Percentiles rank a stretch among this genome's conserved stretches.
phyloP scores from a whole-genome alignment of 345 rosid species.

The Bruguiera gymnorhiza region DNA sequence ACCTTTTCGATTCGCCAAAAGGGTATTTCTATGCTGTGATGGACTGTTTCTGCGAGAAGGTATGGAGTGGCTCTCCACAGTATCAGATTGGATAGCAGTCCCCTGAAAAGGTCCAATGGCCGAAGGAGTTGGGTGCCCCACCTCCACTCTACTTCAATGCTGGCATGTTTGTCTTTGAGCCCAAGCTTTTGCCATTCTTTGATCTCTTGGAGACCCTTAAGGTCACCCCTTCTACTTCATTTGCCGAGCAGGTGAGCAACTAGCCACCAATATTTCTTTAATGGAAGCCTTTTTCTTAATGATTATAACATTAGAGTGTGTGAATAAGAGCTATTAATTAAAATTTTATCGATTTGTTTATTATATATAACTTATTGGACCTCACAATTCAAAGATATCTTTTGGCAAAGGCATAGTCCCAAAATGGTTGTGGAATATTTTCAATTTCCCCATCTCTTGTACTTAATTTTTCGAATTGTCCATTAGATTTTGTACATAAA shows the following conservation, averaged over 20 bases:
- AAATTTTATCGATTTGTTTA: too few species aligned
- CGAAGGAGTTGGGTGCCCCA: conserved; percentile 54
- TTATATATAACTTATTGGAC: too few species aligned
- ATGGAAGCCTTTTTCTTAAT: too few species aligned
- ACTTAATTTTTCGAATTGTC: not conserved
- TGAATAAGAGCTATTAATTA: too few species aligned
- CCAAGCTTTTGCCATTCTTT: conserved; percentile 44
- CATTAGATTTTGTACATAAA: not conserved
- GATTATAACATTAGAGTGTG: too few species aligned
- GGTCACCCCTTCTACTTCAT: conserved; percentile 58
- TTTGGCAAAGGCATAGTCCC: too few species aligned
- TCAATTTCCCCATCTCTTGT: not conserved
- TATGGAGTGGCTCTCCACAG: conserved; percentile 62
- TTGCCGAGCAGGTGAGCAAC: conserved; percentile 66
- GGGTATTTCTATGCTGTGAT: conserved; percentile 68
- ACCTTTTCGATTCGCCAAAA: conserved; percentile 53
- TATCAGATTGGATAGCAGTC: conserved; percentile 67
- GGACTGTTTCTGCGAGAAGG: conserved; percentile 84
- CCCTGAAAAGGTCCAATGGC: conserved; percentile 62
- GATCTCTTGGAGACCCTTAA: conserved; percentile 45
- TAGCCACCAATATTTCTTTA: too few species aligned
- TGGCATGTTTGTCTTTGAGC: conserved; percentile 76
- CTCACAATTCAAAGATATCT: too few species aligned
- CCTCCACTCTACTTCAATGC: conserved; percentile 80
- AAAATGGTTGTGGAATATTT: too few species aligned